Conservation (phyloP, 768 basidiomycete genomes). For the Mycena indigotica region DNA sequence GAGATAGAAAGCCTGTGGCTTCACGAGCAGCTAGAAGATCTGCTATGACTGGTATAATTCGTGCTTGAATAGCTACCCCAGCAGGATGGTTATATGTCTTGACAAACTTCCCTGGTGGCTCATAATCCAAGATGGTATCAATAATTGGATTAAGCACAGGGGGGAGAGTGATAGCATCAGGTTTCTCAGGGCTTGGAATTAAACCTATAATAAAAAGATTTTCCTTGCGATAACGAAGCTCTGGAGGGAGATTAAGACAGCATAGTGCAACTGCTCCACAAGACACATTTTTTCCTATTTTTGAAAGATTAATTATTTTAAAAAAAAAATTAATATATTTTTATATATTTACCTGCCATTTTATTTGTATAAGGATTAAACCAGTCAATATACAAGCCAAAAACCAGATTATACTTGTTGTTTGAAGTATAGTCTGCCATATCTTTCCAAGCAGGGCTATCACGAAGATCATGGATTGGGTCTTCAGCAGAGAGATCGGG, state of each 20-base stretch:
- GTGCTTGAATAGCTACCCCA: slow-evolving; percentile 15
- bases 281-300: slow-evolving; percentile 16
- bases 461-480: slow-evolving; percentile 10
- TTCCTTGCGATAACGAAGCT: slow-evolving; percentile 25
- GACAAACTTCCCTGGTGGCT: slow-evolving; percentile 6
- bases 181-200: slow-evolving; percentile 31
- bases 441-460: slow-evolving; percentile 18
- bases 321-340: slow-evolving; percentile 9
- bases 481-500: neutral
- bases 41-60: slow-evolving; percentile 21
- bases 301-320: neutral
- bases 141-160: slow-evolving; percentile 15
- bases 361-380: slow-evolving; percentile 29
- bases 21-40: slow-evolving; percentile 23
- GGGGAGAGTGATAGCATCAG: slow-evolving; percentile 12
- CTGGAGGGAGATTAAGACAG: slow-evolving; percentile 32
- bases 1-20: slow-evolving; percentile 19
- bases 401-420: slow-evolving; percentile 19
- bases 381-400: slow-evolving; percentile 29
- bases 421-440: neutral
- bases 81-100: slow-evolving; percentile 18
- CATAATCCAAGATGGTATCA: slow-evolving; percentile 8
- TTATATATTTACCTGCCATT: slow-evolving; percentile 22
- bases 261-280: slow-evolving; percentile 21
- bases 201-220: slow-evolving; percentile 31